Evolutionary conservation across 108 stramenopile genomes (phyloP), one percentile per base, ranked within the genome.

Genomic region (Epithemia pelagica): DNA sequence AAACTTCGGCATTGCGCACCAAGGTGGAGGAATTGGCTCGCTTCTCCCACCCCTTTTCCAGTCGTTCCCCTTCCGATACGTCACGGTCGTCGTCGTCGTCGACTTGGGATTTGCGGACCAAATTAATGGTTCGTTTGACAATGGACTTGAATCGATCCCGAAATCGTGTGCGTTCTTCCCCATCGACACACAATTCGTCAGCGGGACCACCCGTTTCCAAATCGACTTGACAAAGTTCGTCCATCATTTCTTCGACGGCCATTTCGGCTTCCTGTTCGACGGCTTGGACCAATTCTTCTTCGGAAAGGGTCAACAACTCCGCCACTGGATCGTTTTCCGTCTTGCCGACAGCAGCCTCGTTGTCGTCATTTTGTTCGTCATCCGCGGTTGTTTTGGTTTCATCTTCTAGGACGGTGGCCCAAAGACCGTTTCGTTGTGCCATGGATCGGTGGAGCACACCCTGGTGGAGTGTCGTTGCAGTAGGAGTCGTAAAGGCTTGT

Each of bases 1-100:
- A 92, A 18, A 95, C 83, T 69, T 93, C 95, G 0, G 86, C 85
- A 67, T 92, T 92, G 18, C 95, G 75, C 21, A 83, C 28, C 29
- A 95, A 27, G 20, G 90, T 70, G 29, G 77, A 78, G 22, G 72
- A 61, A 56, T 72, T 77, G 0, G 90, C 93, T 26, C 90, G 81
- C 54, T 79, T 29, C 33, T 79, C 80, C 93, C 93, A 94, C 25
- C 93, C 89, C 22, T 62, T 57, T 70, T 94, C 93, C 31, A 94
- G 69, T 15, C 81, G 58, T 52, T 94, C 93, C 30, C 93, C 93
- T 37, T 83, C 80, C 0, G 64, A 66, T 0, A 78, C 64, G 31
- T 74, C 33, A 26, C 18, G 20, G 22, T 64, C 71, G n/a, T 71
- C 82, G 10, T 71, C 69, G 18, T 67, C 62, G 2, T 70, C 66